These are phyloP conservation scores for Colletotrichum lindemuthianum DNA, from an alignment of 2,329 filamentous ascomycete species.

Conservation along the genomic window DNA sequence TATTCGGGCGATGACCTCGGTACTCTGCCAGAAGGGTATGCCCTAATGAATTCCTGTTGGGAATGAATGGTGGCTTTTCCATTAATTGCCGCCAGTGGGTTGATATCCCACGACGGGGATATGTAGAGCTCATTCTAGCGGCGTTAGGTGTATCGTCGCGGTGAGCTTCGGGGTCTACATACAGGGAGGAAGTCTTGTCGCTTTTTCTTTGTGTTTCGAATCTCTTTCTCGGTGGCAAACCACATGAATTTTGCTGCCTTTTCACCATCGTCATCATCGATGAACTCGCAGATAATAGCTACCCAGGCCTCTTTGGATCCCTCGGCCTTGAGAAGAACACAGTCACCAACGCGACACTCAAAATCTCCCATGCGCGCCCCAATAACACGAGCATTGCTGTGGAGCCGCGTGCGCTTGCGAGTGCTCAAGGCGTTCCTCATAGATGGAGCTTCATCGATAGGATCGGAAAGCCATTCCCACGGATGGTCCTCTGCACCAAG, in stretches of 20 bases:
- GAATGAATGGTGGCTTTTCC: constrained; percentile 88
- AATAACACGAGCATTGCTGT: constrained; percentile 61
- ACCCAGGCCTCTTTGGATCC: constrained; percentile 91
- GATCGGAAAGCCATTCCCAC: constrained; percentile 83
- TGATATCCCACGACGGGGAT: constrained; percentile 86
- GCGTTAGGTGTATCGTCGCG: constrained; percentile 1
- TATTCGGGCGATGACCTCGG: constrained; percentile 77
- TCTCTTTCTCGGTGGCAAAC: constrained; percentile 93
- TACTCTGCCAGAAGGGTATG: constrained; percentile 79
- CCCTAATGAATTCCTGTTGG: constrained; percentile 69
- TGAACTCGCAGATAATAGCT: constrained; percentile 85
- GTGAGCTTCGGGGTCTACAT: constrained; percentile 38
- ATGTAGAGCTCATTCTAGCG: constrained; percentile 88
- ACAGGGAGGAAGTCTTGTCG: constrained; percentile 80
- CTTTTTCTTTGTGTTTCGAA: constrained; percentile 85
- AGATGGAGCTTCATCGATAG: neutral
- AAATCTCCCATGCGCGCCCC: constrained; percentile 87
- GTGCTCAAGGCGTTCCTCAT: too few relatives aligned
- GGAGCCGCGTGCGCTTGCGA: too few relatives aligned
- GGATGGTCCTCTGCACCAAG: constrained; percentile 76
- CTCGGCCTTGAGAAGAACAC: constrained; percentile 87
- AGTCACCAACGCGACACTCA: constrained; percentile 82
- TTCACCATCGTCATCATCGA: constrained; percentile 76
- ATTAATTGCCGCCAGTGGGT: constrained; percentile 88
- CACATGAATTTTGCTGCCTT: constrained; percentile 93